Conservation (phyloP, 805 yeast species). For the Komagataella phaffii region DNA sequence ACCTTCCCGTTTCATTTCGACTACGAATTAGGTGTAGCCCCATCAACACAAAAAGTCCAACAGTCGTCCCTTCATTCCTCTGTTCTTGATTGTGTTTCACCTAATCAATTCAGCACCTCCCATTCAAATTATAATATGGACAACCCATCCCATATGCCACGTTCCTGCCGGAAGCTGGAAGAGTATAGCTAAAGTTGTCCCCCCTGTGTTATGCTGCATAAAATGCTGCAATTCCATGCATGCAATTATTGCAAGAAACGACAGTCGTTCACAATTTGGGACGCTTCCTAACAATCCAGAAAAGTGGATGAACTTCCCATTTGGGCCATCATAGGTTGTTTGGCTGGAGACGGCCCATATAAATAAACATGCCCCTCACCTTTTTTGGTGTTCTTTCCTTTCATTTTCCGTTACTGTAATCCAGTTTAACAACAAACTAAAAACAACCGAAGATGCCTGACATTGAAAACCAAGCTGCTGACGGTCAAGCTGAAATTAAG, state of each 20-base stretch:
- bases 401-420: not conserved
- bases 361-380: not conserved
- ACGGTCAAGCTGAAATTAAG: conserved; percentile 23
- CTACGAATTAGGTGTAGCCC: too few species aligned
- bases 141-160: too few species aligned
- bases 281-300: not conserved
- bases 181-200: not conserved
- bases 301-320: not conserved
- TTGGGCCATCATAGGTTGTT: not conserved
- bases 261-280: not conserved
- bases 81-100: too few species aligned
- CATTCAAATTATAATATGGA: too few species aligned
- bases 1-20: too few species aligned
- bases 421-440: not conserved
- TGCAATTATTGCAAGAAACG: not conserved
- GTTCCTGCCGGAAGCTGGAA: too few species aligned
- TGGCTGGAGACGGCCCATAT: not conserved
- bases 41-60: too few species aligned
- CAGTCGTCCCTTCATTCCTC: too few species aligned
- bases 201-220: not conserved
- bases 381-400: not conserved
- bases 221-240: not conserved
- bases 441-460: not conserved
- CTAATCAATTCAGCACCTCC: too few species aligned
- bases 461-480: not conserved